phyloP scores from a whole-genome alignment of 495 filamentous ascomycete genomes.

The Apodospora peruviana region DNA sequence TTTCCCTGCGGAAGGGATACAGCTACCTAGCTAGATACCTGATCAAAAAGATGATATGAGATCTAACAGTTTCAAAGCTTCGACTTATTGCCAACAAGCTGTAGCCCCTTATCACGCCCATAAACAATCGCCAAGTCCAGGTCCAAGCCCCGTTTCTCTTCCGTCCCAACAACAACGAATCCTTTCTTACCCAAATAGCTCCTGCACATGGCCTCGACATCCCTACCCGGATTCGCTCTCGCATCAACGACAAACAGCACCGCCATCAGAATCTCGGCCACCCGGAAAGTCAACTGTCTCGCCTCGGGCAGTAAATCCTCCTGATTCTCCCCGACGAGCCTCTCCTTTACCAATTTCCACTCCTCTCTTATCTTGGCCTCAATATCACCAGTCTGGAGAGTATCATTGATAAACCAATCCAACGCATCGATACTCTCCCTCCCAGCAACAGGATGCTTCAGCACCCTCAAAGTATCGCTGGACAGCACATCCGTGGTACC shows the following conservation, averaged over 20 bases:
- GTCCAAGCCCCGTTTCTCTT: constrained; percentile 4
- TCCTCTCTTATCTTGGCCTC: constrained; percentile 1
- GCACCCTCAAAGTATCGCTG: constrained; percentile 54
- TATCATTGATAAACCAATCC: constrained; percentile 24
- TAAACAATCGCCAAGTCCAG: constrained; percentile 24
- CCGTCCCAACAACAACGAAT: constrained; percentile 9
- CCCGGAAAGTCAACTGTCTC: constrained; percentile 21
- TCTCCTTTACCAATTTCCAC: constrained; percentile 20
- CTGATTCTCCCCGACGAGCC: constrained; percentile 12
- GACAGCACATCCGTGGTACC: constrained; percentile 68
- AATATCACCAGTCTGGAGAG: not conserved
- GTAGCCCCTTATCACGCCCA: not conserved
- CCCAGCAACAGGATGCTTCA: constrained; percentile 41
- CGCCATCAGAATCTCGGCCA: constrained; percentile 32
- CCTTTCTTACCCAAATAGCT: constrained; percentile 23
- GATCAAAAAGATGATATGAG: too few relatives aligned
- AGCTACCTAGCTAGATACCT: too few relatives aligned
- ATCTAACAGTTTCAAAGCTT: too few relatives aligned
- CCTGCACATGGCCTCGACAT: constrained; percentile 22
- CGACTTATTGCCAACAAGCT: not conserved
- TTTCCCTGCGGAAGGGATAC: too few relatives aligned
- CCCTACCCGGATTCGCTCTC: constrained; percentile 13
- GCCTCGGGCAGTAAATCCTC: constrained; percentile 27
- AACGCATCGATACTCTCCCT: constrained; percentile 35
- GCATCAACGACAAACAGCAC: constrained; percentile 28